Percentiles rank a stretch among this genome's conserved stretches.
Evolutionary conservation across 164 flowering plant genomes (phyloP).

Genomic region (Euptelea pleiosperma): DNA sequence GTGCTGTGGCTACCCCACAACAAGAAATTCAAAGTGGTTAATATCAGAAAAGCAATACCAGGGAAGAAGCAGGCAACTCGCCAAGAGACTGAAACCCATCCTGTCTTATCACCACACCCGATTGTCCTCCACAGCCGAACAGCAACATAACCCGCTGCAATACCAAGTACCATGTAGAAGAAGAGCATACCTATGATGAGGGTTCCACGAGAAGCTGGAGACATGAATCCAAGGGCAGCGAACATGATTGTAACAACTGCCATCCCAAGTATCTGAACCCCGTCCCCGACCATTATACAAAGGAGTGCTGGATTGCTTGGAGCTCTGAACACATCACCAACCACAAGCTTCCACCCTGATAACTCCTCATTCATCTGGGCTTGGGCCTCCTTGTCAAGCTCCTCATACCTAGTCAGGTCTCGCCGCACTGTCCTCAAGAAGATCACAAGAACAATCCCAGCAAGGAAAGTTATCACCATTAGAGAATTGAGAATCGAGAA

Average conservation of each 20-base stretch:
- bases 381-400: constrained; percentile 89
- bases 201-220: constrained; percentile 86
- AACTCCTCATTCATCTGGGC: too few species aligned
- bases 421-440: constrained; percentile 76
- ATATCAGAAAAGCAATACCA: constrained; percentile 63
- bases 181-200: constrained; percentile 75
- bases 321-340: constrained; percentile 75
- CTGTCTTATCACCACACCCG: constrained; percentile 48
- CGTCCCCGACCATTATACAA: constrained; percentile 81
- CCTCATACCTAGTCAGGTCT: constrained; percentile 79
- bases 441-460: constrained; percentile 87
- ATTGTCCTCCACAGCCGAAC: constrained; percentile 79
- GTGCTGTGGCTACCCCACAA: constrained; percentile 86
- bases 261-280: constrained; percentile 87
- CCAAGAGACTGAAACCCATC: constrained; percentile 79
- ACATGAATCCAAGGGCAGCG: constrained; percentile 90
- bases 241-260: constrained; percentile 74
- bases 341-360: too few species aligned
- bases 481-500: constrained; percentile 81
- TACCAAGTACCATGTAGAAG: constrained; percentile 72
- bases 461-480: constrained; percentile 84
- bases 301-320: constrained; percentile 54
- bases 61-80: constrained; percentile 78
- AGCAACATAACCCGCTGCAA: constrained; percentile 80
- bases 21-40: constrained; percentile 64